These are phyloP conservation scores for Boletus subparvulus DNA, from an alignment of 768 basidiomycete genomes.

Conservation along the genomic window DNA sequence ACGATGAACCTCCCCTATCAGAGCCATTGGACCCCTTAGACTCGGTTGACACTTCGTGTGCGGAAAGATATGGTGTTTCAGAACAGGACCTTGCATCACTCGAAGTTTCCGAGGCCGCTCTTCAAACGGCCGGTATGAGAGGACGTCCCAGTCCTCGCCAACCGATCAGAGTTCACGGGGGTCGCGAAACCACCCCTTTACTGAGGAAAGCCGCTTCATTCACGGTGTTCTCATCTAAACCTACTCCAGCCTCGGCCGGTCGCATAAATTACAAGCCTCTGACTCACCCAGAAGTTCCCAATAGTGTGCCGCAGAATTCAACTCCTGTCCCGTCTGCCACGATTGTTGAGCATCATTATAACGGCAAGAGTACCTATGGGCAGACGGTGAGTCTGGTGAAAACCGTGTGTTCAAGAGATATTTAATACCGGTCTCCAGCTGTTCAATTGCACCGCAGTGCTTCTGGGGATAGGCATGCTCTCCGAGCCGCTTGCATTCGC, in stretches of 20 bases:
- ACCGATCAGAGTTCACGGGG: background rate
- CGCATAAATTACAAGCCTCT: background rate
- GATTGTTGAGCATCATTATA: conserved; percentile 28
- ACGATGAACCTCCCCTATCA: conserved; percentile 28
- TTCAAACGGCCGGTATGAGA: conserved; percentile 21
- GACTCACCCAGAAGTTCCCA: background rate
- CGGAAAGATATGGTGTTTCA: conserved; percentile 10
- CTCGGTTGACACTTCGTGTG: background rate
- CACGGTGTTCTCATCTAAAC: conserved; percentile 16
- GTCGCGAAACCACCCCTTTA: conserved; percentile 38
- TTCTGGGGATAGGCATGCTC: conserved; percentile 86
- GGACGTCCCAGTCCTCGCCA: background rate
- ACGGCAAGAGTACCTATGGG: conserved; percentile 68
- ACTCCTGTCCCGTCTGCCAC: conserved; percentile 1
- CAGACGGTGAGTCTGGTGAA: conserved; percentile 53
- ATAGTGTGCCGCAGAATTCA: conserved; percentile 1
- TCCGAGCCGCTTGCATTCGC: conserved; percentile 90
- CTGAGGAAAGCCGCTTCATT: conserved; percentile 41
- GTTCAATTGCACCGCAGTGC: conserved; percentile 86
- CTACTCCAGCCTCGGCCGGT: background rate
- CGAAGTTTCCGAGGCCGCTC: conserved; percentile 19
- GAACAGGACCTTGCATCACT: background rate
- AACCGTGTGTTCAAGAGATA: background rate
- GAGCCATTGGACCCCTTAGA: conserved; percentile 1
- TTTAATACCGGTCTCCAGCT: conserved; percentile 44